Conservation (phyloP, 352 stramenopile species). For the Plasmopara muralis region DNA sequence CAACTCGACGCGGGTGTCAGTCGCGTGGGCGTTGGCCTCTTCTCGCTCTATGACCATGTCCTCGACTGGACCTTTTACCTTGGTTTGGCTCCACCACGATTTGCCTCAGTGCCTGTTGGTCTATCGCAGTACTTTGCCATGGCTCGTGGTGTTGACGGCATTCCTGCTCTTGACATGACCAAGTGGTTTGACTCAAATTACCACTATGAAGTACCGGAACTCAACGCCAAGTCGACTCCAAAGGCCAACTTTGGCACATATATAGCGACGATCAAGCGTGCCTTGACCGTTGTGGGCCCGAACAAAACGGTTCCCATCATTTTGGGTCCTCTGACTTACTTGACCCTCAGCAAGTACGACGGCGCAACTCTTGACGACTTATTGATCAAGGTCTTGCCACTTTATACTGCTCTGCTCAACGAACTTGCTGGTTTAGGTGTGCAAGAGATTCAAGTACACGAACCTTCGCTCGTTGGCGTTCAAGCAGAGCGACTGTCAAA, state of each 20-base stretch:
- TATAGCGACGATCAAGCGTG: conserved; percentile 66
- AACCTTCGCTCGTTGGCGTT: conserved; percentile 84
- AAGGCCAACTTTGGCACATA: conserved; percentile 79
- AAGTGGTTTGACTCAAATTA: conserved; percentile 96
- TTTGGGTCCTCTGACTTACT: conserved; percentile 79
- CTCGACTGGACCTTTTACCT: conserved; percentile 85
- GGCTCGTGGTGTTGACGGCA: conserved; percentile 85
- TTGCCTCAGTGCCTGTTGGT: conserved; percentile 49
- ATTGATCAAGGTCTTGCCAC: conserved; percentile 62
- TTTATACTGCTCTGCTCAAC: conserved; percentile 72
- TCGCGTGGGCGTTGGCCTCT: conserved; percentile 80
- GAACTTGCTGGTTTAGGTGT: conserved; percentile 73
- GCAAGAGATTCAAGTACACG: conserved; percentile 86
- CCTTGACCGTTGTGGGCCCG: conserved; percentile 62
- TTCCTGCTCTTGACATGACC: conserved; percentile 90
- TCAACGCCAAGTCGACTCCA: conserved; percentile 62
- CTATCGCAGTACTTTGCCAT: conserved; percentile 87
- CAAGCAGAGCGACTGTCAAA: conserved; percentile 46
- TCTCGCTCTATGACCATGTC: conserved; percentile 90
- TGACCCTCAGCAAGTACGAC: conserved; percentile 78
- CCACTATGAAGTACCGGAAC: conserved; percentile 92
- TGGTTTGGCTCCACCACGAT: conserved; percentile 70
- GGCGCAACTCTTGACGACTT: conserved; percentile 59
- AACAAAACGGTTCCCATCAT: conserved; percentile 82
- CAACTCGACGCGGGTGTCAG: conserved; percentile 74